Evolutionary conservation across 495 filamentous ascomycete genomes (phyloP), one percentile per base, ranked within the genome.

Genomic region (Usnea hakonensis): DNA sequence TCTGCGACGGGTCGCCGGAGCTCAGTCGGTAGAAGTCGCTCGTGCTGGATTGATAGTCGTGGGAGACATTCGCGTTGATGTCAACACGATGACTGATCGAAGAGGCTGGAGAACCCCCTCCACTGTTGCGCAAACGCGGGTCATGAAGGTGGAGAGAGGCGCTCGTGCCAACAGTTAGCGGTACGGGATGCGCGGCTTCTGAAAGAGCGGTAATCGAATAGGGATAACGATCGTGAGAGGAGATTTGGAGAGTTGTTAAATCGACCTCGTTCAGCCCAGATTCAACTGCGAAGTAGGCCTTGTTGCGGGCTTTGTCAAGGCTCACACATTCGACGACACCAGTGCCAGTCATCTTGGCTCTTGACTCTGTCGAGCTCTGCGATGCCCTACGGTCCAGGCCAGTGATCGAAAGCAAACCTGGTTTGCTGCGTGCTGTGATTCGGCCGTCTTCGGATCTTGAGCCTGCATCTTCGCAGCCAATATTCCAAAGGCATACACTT

Each of bases 171-270:
- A 97, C 82, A 5, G 91, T 95, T 35, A 97, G 73, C 21, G 93
- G 93, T 4, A 86, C 81, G 14, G 82, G 81, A 62, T 86, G 78
- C 21, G 82, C 83, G 36, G 90, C 86, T 61, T 90, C 83, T 1
- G 93, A 96, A 41, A 97, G 74, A 3, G 90, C 86, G 56, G 87
- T 89, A 50, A 97, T 91, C 21, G 88, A 84, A 79, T 87, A 95
- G 0, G 90, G 87, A 68, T 90, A 96, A 37, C 82, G 81, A 60
- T 90, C 83, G 58, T 84, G 83, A 10, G 85, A 85, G 14, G 92
- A 74, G 30, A 90, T 79, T 41, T 83, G 81, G 8, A 96, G 74
- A 0, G 90, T 91, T 58, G 84, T 78, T n/a, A 97, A 75, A 69
- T 96, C 91, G 21, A 96, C 81, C 68, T 94, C 89, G 50, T 91